Conservation (phyloP, 2,329 filamentous ascomycete species). For the Phoma herbarum region DNA sequence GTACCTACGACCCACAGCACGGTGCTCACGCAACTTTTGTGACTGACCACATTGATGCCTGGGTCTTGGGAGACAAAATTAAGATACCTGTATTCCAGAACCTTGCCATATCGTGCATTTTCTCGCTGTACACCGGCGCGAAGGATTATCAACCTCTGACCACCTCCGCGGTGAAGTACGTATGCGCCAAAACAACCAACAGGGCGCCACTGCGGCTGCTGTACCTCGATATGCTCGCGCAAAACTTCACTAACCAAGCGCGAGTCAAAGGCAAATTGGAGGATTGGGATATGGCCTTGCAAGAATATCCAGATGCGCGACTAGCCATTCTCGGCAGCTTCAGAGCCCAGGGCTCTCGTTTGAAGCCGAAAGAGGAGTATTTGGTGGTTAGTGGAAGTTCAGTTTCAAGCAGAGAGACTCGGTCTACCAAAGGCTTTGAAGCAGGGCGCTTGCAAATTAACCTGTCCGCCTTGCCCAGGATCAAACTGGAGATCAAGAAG, state of each 20-base stretch:
- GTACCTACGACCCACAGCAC: background rate
- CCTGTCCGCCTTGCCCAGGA: background rate
- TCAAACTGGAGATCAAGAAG: background rate
- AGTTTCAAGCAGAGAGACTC: background rate
- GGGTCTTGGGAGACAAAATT: background rate
- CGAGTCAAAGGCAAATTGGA: background rate
- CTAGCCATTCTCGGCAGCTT: background rate
- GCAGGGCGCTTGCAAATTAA: background rate
- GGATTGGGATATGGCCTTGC: background rate
- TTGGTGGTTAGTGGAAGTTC: background rate
- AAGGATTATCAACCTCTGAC: background rate
- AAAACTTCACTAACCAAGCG: background rate
- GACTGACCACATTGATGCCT: background rate
- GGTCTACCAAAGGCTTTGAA: background rate
- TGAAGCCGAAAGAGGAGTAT: background rate
- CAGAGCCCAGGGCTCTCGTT: background rate
- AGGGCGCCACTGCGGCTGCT: background rate
- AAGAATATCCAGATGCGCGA: background rate
- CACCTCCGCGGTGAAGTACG: background rate
- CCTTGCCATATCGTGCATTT: background rate
- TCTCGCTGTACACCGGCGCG: background rate
- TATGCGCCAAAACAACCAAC: background rate
- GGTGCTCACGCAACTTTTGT: background rate
- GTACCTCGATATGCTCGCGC: background rate
- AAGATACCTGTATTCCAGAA: background rate